Evolutionary conservation across 192 early-diverging fungal genomes (phyloP).

Genomic region (Entomortierella beljakovae): DNA sequence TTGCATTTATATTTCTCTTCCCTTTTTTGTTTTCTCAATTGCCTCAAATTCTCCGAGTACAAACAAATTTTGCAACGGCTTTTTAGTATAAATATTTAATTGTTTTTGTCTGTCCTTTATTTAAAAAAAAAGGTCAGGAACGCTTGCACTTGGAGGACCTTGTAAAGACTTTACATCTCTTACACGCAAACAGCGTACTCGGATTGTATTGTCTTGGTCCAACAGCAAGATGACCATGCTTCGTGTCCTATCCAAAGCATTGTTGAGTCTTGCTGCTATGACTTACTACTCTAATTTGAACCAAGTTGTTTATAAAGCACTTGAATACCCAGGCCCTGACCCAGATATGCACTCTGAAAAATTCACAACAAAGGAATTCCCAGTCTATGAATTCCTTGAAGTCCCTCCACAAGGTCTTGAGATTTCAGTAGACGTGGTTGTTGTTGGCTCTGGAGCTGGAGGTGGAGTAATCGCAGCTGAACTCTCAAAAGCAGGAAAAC

Average conservation of each 20-base stretch:
- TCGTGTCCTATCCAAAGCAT: conserved; percentile 33
- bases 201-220: conserved; percentile 30
- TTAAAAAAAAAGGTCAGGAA: conserved; percentile 37
- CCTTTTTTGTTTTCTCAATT: not conserved
- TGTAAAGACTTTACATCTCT: conserved; percentile 42
- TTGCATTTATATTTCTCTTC: not conserved
- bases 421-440: conserved; percentile 68
- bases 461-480: conserved; percentile 75
- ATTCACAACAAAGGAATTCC: conserved; percentile 57
- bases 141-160: conserved; percentile 35
- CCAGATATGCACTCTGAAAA: conserved; percentile 56
- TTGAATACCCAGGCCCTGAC: conserved; percentile 67
- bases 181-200: conserved; percentile 33
- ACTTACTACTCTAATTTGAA: conserved; percentile 20
- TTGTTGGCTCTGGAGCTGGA: conserved; percentile 78
- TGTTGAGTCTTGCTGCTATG: conserved; percentile 16
- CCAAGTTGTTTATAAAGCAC: conserved; percentile 51
- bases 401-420: conserved; percentile 50
- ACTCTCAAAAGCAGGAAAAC: conserved; percentile 72
- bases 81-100: too few species aligned
- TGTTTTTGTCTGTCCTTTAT: too few species aligned
- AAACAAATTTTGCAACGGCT: too few species aligned
- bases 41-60: not conserved
- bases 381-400: conserved; percentile 66
- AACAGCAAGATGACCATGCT: conserved; percentile 44